Percentiles rank a stretch among this genome's conserved stretches.
phyloP scores from a whole-genome alignment of 116 monocot genomes.

The Trichopus zeylanicus region DNA sequence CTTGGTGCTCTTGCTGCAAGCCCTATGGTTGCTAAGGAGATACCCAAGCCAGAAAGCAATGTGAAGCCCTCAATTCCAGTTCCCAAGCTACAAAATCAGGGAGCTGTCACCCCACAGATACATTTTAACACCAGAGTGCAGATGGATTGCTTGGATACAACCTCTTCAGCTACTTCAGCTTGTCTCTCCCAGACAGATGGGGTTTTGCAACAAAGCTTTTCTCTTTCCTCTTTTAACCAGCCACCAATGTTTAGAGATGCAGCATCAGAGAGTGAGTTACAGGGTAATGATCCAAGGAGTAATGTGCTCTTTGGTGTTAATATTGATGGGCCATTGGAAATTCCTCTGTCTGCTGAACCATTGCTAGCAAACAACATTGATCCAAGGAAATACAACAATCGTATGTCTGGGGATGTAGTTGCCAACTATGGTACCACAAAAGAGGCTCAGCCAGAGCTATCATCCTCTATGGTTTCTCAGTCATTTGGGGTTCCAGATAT shows the following conservation, averaged over 20 bases:
- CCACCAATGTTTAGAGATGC: slow-evolving; percentile 44
- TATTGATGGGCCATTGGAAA: slow-evolving; percentile 32
- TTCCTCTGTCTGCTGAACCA: slow-evolving; percentile 31
- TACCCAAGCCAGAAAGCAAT: slow-evolving; percentile 35
- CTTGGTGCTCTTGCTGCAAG: slow-evolving; percentile 26
- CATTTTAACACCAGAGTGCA: slow-evolving; percentile 39
- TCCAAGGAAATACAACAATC: slow-evolving; percentile 16
- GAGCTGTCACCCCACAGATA: slow-evolving; percentile 21
- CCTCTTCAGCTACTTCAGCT: slow-evolving; percentile 73
- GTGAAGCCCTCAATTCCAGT: slow-evolving; percentile 32
- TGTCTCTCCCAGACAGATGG: slow-evolving; percentile 62
- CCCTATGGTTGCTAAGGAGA: slow-evolving; percentile 21
- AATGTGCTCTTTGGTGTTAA: slow-evolving; percentile 69
- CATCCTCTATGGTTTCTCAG: slow-evolving; percentile 83
- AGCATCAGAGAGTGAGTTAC: slow-evolving; percentile 40
- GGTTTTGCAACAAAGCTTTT: slow-evolving; percentile 47
- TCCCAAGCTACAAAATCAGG: slow-evolving; percentile 34
- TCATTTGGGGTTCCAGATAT: slow-evolving; percentile 76
- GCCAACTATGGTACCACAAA: slow-evolving; percentile 44
- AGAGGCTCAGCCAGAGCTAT: slow-evolving; percentile 71
- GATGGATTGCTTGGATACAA: slow-evolving; percentile 64
- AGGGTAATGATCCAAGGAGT: slow-evolving; percentile 45
- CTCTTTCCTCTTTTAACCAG: slow-evolving; percentile 47
- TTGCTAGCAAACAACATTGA: slow-evolving; percentile 36
- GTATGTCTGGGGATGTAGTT: slow-evolving; percentile 16